Conservation (phyloP, 176 grass and related monocot species). For the Chloris gayana region DNA sequence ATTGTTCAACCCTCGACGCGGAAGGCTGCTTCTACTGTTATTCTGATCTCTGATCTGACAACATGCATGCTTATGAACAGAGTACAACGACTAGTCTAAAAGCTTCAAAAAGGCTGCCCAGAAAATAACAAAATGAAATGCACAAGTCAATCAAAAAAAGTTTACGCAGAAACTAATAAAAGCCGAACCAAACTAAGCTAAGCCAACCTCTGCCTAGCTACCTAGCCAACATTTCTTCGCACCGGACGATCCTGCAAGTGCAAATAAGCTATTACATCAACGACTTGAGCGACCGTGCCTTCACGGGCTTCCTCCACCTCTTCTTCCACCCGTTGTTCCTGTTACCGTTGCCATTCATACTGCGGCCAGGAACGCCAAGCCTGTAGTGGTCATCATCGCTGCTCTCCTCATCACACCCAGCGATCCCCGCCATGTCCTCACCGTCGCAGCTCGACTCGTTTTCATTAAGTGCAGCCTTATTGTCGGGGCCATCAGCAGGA, state of each 20-base stretch:
- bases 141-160: too few relatives aligned
- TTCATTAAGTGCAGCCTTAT: background rate
- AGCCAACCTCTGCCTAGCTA: background rate
- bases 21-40: background rate
- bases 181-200: background rate
- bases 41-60: background rate
- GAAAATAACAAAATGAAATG: too few relatives aligned
- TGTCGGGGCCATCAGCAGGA: background rate
- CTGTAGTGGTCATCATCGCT: constrained; percentile 22
- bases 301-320: constrained; percentile 59
- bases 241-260: background rate
- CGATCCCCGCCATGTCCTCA: constrained; percentile 3
- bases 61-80: background rate
- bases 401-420: constrained; percentile 34
- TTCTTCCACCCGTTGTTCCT: constrained; percentile 28
- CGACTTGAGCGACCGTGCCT: constrained; percentile 60
- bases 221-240: background rate
- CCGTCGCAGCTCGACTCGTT: background rate
- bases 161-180: background rate
- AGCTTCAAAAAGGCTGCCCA: too few relatives aligned
- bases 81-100: too few relatives aligned
- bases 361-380: background rate
- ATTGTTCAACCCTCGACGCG: too few relatives aligned
- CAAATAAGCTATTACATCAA: constrained; percentile 33
- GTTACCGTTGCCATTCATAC: background rate